Percentiles rank a stretch among this genome's conserved stretches.
Conservation (phyloP, 176 grass and related monocot genomes). For the Oryza rufipogon region DNA sequence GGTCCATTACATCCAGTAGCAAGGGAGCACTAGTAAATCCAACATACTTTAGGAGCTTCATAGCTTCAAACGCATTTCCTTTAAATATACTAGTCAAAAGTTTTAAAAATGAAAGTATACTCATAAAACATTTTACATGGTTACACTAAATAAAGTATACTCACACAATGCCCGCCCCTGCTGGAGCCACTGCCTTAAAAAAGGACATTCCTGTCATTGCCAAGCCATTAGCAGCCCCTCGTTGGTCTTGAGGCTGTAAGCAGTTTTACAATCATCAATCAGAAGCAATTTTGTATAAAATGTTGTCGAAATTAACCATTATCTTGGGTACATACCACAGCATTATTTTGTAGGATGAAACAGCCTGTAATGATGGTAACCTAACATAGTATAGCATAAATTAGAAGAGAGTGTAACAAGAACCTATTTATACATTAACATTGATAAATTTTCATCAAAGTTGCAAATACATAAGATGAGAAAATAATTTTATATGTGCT, state of each 20-base stretch:
- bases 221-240: conserved; percentile 71
- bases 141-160: conserved; percentile 9
- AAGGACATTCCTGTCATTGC: conserved; percentile 64
- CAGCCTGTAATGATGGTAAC: conserved; percentile 50
- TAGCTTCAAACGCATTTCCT: background rate
- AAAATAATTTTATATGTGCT: background rate
- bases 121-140: background rate
- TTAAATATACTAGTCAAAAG: background rate
- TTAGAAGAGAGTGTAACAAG: background rate
- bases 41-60: background rate
- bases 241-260: conserved; percentile 65
- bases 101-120: background rate
- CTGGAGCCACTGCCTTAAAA: conserved; percentile 69
- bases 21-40: background rate
- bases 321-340: conserved; percentile 45
- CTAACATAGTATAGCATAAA: conserved; percentile 26
- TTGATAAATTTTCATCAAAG: background rate
- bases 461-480: background rate
- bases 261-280: background rate
- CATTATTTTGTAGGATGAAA: conserved; percentile 69
- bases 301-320: background rate
- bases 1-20: background rate
- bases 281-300: background rate
- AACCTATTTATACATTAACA: background rate
- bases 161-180: conserved; percentile 61